Conservation (phyloP, 2,329 filamentous ascomycete genomes). For the Monilinia aucupariae region DNA sequence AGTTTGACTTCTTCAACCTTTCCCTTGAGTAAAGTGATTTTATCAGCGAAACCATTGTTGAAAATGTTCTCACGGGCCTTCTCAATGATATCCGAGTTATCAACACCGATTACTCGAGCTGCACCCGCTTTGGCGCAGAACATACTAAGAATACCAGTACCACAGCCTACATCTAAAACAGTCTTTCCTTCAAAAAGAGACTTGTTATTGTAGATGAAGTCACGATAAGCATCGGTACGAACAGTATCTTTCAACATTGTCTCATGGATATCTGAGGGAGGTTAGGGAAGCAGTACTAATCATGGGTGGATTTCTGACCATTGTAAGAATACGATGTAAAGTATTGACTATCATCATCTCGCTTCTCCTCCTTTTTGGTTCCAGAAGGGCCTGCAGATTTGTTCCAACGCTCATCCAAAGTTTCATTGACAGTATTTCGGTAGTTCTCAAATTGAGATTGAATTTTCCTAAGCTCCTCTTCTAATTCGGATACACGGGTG, state of each 20-base stretch:
- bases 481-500: constrained; percentile 36
- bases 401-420: constrained; percentile 38
- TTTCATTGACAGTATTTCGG: constrained; percentile 38
- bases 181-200: constrained; percentile 78
- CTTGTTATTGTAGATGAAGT: constrained; percentile 93
- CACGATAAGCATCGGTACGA: constrained; percentile 84
- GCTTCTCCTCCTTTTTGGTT: constrained; percentile 33
- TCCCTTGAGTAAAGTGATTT: constrained; percentile 74
- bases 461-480: constrained; percentile 37
- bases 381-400: constrained; percentile 31
- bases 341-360: constrained; percentile 54
- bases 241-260: constrained; percentile 90
- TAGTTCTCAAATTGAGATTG: constrained; percentile 40
- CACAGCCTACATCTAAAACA: constrained; percentile 87
- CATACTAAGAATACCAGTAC: constrained; percentile 83
- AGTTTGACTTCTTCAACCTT: constrained; percentile 82
- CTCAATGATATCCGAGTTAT: constrained; percentile 85
- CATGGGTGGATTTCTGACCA: constrained; percentile 41
- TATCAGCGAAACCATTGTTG: constrained; percentile 67
- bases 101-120: constrained; percentile 79
- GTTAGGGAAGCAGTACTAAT: constrained; percentile 16
- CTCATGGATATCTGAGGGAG: constrained; percentile 73
- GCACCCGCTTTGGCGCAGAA: constrained; percentile 91
- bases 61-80: constrained; percentile 82
- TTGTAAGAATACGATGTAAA: constrained; percentile 62